These are phyloP conservation scores for Hirsutella minnesotensis DNA, from an alignment of 2,329 filamentous ascomycete genomes.

Conservation along the genomic window DNA sequence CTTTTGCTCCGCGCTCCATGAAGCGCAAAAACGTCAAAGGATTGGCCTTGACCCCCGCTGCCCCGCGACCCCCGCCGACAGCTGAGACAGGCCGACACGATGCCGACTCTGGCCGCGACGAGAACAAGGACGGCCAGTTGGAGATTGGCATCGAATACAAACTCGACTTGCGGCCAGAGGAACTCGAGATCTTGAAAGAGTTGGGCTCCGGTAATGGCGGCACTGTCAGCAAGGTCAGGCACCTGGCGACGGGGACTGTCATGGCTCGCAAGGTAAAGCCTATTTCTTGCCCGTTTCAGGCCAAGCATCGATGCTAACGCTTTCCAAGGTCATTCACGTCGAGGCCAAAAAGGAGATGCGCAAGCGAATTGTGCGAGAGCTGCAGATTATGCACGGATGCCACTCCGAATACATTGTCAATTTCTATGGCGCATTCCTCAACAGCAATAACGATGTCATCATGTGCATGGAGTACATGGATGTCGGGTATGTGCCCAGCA, in stretches of 20 bases:
- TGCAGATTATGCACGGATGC: conserved; percentile 97
- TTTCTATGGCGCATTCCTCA: conserved; percentile 95
- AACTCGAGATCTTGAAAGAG: conserved; percentile 87
- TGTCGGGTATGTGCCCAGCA: conserved; percentile 62
- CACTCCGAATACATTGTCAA: conserved; percentile 95
- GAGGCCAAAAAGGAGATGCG: conserved; percentile 96
- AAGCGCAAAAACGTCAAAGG: conserved; percentile 99
- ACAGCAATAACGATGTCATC: conserved; percentile 92
- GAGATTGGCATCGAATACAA: conserved; percentile 98
- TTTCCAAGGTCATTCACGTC: conserved; percentile 77
- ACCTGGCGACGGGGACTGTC: conserved; percentile 84
- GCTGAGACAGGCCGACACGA: conserved; percentile 58
- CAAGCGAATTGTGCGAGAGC: conserved; percentile 90
- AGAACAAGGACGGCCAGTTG: conserved; percentile 49
- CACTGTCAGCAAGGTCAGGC: conserved; percentile 95
- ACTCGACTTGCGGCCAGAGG: conserved; percentile 80
- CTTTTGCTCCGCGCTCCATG: conserved; percentile 65
- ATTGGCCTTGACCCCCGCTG: conserved; percentile 70
- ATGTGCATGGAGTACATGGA: conserved; percentile 99
- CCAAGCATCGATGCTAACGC: conserved; percentile 7
- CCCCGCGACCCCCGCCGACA: conserved; percentile 59
- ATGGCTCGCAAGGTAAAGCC: conserved; percentile 86
- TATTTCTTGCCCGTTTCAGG: neutral
- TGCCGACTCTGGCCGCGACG: conserved; percentile 48
- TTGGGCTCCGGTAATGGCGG: conserved; percentile 93